A percentile compares a stretch with the other conserved stretches of the same genome.
Conservation (phyloP, 331 rosid genomes). For the Prunus yedoensis region DNA sequence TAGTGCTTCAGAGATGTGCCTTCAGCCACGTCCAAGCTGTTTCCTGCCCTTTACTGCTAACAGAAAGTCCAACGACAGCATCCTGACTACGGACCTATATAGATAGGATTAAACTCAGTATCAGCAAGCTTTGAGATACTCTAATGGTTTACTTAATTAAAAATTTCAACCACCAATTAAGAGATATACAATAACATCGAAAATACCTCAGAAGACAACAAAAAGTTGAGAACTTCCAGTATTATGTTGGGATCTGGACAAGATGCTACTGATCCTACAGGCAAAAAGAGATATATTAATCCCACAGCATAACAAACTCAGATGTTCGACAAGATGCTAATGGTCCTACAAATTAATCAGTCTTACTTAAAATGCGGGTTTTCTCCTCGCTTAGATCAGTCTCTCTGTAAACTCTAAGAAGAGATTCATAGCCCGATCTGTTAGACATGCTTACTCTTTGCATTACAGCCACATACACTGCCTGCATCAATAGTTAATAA, state of each 20-base stretch:
- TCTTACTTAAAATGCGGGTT: slow-evolving; percentile 76
- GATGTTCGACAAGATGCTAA: background rate
- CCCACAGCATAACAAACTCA: background rate
- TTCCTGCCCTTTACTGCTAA: slow-evolving; percentile 64
- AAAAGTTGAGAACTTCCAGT: slow-evolving; percentile 48
- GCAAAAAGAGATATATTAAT: slow-evolving; percentile 1
- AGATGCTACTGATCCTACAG: slow-evolving; percentile 49
- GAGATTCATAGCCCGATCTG: too few species aligned
- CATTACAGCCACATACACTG: slow-evolving; percentile 5
- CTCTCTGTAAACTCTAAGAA: too few species aligned
- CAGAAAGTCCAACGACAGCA: slow-evolving; percentile 64
- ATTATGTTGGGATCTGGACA: slow-evolving; percentile 44
- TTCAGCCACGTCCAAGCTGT: slow-evolving; percentile 86
- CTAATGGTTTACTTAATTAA: background rate
- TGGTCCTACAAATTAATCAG: background rate
- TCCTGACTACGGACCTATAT: slow-evolving; percentile 85
- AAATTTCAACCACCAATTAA: background rate
- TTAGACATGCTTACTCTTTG: too few species aligned
- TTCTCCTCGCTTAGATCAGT: slow-evolving; percentile 80
- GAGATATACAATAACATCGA: too few species aligned
- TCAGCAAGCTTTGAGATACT: slow-evolving; percentile 1
- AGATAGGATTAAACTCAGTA: slow-evolving; percentile 6
- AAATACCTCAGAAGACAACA: slow-evolving; percentile 46
- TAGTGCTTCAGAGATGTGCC: slow-evolving; percentile 41
- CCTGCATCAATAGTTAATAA: slow-evolving; percentile 52